Conservation (phyloP, 106 monocot genomes). For the Allium fistulosum region DNA sequence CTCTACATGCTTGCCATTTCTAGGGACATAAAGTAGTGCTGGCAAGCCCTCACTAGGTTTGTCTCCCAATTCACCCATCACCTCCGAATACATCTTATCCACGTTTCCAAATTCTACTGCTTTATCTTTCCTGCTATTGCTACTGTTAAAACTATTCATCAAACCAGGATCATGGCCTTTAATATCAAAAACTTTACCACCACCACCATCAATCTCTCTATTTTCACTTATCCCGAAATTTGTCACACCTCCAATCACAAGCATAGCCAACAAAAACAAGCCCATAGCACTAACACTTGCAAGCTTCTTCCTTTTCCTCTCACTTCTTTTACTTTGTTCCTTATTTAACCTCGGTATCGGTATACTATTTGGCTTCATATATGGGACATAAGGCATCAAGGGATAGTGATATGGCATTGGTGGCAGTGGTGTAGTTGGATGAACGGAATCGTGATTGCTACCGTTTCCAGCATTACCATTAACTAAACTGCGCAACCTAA, state of each 20-base stretch:
- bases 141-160: conserved; percentile 7
- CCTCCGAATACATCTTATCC: conserved; percentile 10
- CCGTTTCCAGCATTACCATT: conserved; percentile 10
- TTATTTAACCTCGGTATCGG: conserved; percentile 81
- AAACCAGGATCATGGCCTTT: conserved; percentile 9
- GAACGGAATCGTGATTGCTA: neutral
- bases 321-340: conserved; percentile 31
- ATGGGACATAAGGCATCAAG: conserved; percentile 24
- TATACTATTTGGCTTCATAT: conserved; percentile 46
- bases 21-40: conserved; percentile 80
- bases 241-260: conserved; percentile 18
- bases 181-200: conserved; percentile 37
- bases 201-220: conserved; percentile 5
- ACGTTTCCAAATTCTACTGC: neutral
- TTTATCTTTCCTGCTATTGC: conserved; percentile 1
- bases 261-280: conserved; percentile 23
- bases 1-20: conserved; percentile 87
- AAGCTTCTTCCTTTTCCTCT: conserved; percentile 44
- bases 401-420: conserved; percentile 14
- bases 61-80: conserved; percentile 1
- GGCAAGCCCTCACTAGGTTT: conserved; percentile 62
- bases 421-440: neutral
- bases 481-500: conserved; percentile 31
- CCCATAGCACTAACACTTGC: conserved; percentile 62
- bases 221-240: conserved; percentile 24